A percentile compares a stretch with the other conserved stretches of the same genome.
phyloP scores from a whole-genome alignment of 148 eudicot genomes.

The Persicaria tinctoria region DNA sequence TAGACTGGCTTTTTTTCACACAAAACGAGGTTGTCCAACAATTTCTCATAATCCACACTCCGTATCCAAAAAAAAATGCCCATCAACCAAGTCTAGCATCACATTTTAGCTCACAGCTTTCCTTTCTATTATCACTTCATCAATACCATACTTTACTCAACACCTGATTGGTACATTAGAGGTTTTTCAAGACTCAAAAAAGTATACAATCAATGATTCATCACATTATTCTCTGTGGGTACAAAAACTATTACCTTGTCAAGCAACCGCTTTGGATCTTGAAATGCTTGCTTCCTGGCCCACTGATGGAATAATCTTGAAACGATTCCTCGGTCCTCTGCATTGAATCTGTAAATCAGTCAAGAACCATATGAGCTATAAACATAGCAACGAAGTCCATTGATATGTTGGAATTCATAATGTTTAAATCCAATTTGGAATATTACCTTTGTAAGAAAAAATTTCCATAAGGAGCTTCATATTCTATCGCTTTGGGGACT shows the following conservation, averaged over 20 bases:
- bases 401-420: not conserved
- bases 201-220: not conserved
- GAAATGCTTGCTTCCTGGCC: conserved; percentile 95
- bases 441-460: conserved; percentile 60
- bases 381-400: not conserved
- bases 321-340: conserved; percentile 67
- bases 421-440: conserved; percentile 2
- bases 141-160: not conserved
- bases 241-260: conserved; percentile 52
- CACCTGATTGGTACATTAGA: not conserved
- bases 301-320: conserved; percentile 87
- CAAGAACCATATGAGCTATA: conserved; percentile 5
- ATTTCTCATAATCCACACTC: too few species aligned
- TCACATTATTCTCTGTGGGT: not conserved
- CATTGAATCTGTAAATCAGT: conserved; percentile 43
- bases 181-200: not conserved
- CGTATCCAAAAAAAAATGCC: too few species aligned
- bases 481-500: conserved; percentile 22
- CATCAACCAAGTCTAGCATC: not conserved
- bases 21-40: too few species aligned
- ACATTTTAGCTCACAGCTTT: not conserved
- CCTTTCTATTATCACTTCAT: not conserved
- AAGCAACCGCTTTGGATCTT: conserved; percentile 74
- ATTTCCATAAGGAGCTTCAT: conserved; percentile 44
- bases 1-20: too few species aligned